A percentile compares a stretch with the other conserved stretches of the same genome.
These are phyloP conservation scores for Podospora australis DNA, from an alignment of 495 filamentous ascomycete genomes.

Conservation along the genomic window DNA sequence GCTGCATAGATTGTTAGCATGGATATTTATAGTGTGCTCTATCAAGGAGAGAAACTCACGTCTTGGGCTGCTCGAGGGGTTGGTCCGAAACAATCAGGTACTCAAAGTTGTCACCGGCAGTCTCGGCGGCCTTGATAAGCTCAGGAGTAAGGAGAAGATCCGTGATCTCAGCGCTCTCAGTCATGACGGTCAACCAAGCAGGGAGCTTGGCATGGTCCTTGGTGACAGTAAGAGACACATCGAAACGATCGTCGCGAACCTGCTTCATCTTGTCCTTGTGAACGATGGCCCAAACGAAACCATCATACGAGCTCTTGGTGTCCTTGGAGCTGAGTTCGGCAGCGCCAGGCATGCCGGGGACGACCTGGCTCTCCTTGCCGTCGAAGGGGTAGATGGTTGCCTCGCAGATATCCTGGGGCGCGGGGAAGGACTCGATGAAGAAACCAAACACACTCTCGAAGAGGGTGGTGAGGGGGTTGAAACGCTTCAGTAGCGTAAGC, in stretches of 20 bases:
- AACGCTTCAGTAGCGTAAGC: slow-evolving; percentile 77
- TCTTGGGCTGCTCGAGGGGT: slow-evolving; percentile 81
- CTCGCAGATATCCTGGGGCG: slow-evolving; percentile 64
- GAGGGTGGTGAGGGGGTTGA: slow-evolving; percentile 72
- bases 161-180: slow-evolving; percentile 92
- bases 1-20: slow-evolving; percentile 37
- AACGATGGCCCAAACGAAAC: slow-evolving; percentile 90
- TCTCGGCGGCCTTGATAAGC: slow-evolving; percentile 69
- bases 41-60: slow-evolving; percentile 48
- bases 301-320: slow-evolving; percentile 78
- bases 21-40: no score
- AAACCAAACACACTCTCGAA: slow-evolving; percentile 63
- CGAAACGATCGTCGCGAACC: slow-evolving; percentile 87
- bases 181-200: slow-evolving; percentile 91
- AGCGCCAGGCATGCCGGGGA: slow-evolving; percentile 53
- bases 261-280: slow-evolving; percentile 91
- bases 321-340: slow-evolving; percentile 49
- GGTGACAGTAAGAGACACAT: slow-evolving; percentile 84
- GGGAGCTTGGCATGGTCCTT: slow-evolving; percentile 88
- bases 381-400: slow-evolving; percentile 81
- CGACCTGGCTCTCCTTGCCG: slow-evolving; percentile 70
- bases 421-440: slow-evolving; percentile 64
- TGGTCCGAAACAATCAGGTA: slow-evolving; percentile 88
- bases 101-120: slow-evolving; percentile 77
- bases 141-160: slow-evolving; percentile 78